phyloP scores from a whole-genome alignment of 2,329 filamentous ascomycete species.

The Exophiala sideris region DNA sequence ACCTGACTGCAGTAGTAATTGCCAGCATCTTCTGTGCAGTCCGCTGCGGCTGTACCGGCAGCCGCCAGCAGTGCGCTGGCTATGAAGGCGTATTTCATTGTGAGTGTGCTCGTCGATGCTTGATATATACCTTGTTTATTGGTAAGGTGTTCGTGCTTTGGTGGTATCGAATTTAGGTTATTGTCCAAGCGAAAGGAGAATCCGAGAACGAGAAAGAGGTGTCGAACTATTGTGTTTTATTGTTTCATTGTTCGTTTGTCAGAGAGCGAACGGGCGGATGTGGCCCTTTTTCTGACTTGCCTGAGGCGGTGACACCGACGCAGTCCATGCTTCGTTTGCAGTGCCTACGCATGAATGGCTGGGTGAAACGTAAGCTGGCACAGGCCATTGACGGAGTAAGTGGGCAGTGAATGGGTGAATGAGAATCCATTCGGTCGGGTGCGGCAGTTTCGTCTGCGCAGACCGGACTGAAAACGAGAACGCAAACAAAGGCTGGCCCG shows the following conservation, averaged over 20 bases:
- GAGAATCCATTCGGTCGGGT: background rate
- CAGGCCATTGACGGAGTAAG: too few species aligned
- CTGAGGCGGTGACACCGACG: too few species aligned
- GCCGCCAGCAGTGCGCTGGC: slow-evolving; percentile 12
- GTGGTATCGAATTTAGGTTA: too few species aligned
- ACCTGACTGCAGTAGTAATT: slow-evolving; percentile 65
- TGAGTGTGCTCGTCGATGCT: background rate
- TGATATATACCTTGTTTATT: background rate
- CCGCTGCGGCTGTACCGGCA: slow-evolving; percentile 10
- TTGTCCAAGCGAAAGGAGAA: too few species aligned
- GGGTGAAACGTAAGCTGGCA: too few species aligned
- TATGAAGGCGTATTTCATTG: slow-evolving; percentile 15
- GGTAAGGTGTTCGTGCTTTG: background rate
- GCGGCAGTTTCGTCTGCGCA: background rate
- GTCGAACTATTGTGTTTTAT: too few species aligned
- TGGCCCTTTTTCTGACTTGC: too few species aligned
- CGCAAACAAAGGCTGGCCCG: too few species aligned
- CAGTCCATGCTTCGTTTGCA: too few species aligned
- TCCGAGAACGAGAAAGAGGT: background rate
- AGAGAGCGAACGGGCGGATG: too few species aligned
- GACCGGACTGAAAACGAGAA: background rate
- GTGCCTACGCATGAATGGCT: too few species aligned
- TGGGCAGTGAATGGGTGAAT: background rate
- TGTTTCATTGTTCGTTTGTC: too few species aligned
- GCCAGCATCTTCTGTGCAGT: slow-evolving; percentile 35